Evolutionary conservation across 2,329 filamentous ascomycete species (phyloP).

Genomic region (Alternaria atra): DNA sequence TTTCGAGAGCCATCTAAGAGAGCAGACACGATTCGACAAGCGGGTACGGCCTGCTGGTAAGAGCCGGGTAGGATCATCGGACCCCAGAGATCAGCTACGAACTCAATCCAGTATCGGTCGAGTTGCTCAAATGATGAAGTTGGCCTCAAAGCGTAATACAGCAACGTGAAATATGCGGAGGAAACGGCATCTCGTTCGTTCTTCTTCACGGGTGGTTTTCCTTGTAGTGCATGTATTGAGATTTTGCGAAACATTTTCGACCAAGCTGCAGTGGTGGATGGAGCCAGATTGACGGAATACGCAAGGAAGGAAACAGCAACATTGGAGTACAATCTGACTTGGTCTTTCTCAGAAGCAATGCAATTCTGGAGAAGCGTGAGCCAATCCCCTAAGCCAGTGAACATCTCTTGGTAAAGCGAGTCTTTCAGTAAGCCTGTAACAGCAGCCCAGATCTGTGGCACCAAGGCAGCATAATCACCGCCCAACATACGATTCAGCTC

Average conservation of each 20-base stretch:
- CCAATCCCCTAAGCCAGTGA: conserved; percentile 79
- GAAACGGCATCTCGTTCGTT: conserved; percentile 69
- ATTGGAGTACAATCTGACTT: conserved; percentile 73
- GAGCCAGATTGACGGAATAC: conserved; percentile 74
- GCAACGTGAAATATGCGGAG: conserved; percentile 72
- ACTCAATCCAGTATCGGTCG: conserved; percentile 80
- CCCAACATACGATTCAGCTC: conserved; percentile 68
- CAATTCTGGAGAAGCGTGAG: conserved; percentile 80
- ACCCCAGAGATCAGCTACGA: conserved; percentile 71
- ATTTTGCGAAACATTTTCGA: conserved; percentile 42
- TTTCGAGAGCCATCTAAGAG: conserved; percentile 70
- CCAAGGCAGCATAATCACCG: conserved; percentile 68
- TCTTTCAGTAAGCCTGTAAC: conserved; percentile 78
- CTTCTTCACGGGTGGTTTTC: conserved; percentile 70
- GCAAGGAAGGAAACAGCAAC: conserved; percentile 86
- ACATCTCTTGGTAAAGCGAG: conserved; percentile 67
- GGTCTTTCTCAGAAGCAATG: conserved; percentile 79
- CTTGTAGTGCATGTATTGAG: conserved; percentile 38
- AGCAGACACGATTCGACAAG: conserved; percentile 74
- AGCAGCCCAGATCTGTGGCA: conserved; percentile 90
- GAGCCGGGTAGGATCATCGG: conserved; percentile 33
- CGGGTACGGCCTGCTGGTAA: conserved; percentile 35
- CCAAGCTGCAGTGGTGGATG: conserved; percentile 60
- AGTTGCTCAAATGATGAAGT: conserved; percentile 70
- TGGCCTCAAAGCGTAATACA: conserved; percentile 68